These are phyloP conservation scores for Blastobotrys muscicola DNA, from an alignment of 805 yeast species.

Conservation along the genomic window DNA sequence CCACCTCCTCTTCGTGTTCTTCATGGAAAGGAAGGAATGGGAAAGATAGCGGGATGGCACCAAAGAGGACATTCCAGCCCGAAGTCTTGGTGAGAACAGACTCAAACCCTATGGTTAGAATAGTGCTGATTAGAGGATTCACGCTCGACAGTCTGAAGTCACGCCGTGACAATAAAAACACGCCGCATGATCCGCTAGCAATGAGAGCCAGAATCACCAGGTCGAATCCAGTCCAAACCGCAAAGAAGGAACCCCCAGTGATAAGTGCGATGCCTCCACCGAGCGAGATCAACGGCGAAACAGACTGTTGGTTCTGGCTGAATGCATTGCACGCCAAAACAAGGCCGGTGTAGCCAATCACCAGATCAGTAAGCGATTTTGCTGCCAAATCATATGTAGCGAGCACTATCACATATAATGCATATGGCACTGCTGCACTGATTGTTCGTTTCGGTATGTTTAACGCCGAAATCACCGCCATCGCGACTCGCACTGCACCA, in stretches of 20 bases:
- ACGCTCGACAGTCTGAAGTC: slow-evolving; percentile 21
- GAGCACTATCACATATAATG: slow-evolving; percentile 6
- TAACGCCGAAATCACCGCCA: slow-evolving; percentile 13
- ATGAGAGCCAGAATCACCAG: slow-evolving; percentile 16
- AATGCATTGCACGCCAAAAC: slow-evolving; percentile 8
- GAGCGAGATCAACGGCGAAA: neutral
- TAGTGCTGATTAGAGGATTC: slow-evolving; percentile 18
- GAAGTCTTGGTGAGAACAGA: slow-evolving; percentile 6
- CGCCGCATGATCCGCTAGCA: slow-evolving; percentile 23
- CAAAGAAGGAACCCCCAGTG: slow-evolving; percentile 1
- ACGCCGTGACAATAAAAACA: slow-evolving; percentile 21
- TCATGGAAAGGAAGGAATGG: slow-evolving; percentile 7
- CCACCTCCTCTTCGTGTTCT: neutral
- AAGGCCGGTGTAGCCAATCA: slow-evolving; percentile 13
- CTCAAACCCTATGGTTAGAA: slow-evolving; percentile 14
- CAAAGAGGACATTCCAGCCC: slow-evolving; percentile 11
- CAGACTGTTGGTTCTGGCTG: slow-evolving; percentile 4
- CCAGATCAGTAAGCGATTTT: neutral
- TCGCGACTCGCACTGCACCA: slow-evolving; percentile 18
- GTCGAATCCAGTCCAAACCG: slow-evolving; percentile 3
- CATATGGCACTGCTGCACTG: slow-evolving; percentile 8
- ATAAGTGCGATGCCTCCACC: slow-evolving; percentile 2
- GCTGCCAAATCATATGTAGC: slow-evolving; percentile 12
- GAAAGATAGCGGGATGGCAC: slow-evolving; percentile 12
- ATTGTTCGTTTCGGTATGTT: slow-evolving; percentile 11